These are phyloP conservation scores for Diaporthe vaccinii DNA, from an alignment of 2,329 filamentous ascomycete genomes.

Conservation along the genomic window DNA sequence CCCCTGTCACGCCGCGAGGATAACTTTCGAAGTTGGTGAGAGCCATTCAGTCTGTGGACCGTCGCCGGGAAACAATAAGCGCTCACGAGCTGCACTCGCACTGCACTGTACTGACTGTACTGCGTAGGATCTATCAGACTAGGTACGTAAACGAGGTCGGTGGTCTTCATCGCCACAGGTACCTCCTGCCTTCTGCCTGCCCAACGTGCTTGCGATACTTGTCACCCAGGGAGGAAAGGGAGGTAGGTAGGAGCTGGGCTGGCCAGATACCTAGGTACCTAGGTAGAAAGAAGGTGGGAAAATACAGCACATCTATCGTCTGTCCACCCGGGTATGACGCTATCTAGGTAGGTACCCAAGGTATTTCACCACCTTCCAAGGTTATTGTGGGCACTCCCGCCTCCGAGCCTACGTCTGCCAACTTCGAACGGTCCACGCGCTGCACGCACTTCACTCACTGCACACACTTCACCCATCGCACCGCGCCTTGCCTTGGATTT, in stretches of 20 bases:
- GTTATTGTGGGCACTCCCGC: constrained; percentile 18
- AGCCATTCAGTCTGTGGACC: background rate
- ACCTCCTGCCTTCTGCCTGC: background rate
- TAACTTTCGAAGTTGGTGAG: background rate
- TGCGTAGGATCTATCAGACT: background rate
- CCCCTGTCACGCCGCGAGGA: constrained; percentile 1
- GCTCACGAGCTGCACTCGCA: background rate
- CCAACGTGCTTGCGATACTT: background rate
- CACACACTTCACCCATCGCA: background rate
- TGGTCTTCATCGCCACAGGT: constrained; percentile 2
- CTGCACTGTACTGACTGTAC: constrained; percentile 9
- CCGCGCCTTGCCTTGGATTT: background rate
- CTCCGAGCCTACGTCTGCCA: constrained; percentile 11
- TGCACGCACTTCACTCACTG: background rate
- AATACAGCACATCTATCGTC: background rate
- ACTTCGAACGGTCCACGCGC: constrained; percentile 2
- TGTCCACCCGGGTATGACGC: constrained; percentile 6
- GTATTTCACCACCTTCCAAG: constrained; percentile 10
- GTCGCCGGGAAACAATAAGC: constrained; percentile 8
- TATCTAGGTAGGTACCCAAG: background rate
- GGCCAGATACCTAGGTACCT: background rate
- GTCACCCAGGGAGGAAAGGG: background rate
- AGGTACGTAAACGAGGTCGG: constrained; percentile 8
- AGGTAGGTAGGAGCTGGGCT: background rate
- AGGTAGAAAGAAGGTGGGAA: background rate